Evolutionary conservation across 1,284 basidiomycete genomes (phyloP).

Genomic region (Microbotryomycetes sp.): DNA sequence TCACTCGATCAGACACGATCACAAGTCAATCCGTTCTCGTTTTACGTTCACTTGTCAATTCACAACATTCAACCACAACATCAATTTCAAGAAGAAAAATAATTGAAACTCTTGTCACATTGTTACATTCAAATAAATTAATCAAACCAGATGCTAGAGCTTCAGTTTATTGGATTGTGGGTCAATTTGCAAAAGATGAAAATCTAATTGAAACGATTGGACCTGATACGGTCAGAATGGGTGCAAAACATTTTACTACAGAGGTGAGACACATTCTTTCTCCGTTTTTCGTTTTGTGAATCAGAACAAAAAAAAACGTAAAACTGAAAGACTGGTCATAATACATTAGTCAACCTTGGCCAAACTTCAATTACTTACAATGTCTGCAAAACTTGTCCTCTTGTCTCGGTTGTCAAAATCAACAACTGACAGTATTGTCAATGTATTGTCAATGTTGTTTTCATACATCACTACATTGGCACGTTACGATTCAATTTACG

Average conservation of each 20-base stretch:
- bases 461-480: conserved; percentile 75
- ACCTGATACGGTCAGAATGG: conserved; percentile 73
- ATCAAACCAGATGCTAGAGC: conserved; percentile 69
- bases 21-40: conserved; percentile 74
- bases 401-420: conserved; percentile 51
- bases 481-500: conserved; percentile 76
- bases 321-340: not conserved
- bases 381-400: conserved; percentile 74
- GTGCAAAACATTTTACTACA: conserved; percentile 60
- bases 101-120: conserved; percentile 62
- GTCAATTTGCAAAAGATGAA: conserved; percentile 64
- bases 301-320: not conserved
- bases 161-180: conserved; percentile 82
- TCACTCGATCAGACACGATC: conserved; percentile 52
- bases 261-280: conserved; percentile 53
- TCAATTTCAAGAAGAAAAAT: conserved; percentile 30
- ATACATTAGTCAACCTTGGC: conserved; percentile 53
- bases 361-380: conserved; percentile 71
- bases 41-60: conserved; percentile 71
- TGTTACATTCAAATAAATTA: conserved; percentile 64
- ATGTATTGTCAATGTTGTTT: conserved; percentile 46
- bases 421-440: conserved; percentile 29
- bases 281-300: no score
- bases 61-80: conserved; percentile 37
- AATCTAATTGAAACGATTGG: conserved; percentile 44